A percentile compares a stretch with the other conserved stretches of the same genome.
phyloP scores from a whole-genome alignment of 805 yeast genomes.

The Teunomyces lycoperdinae region DNA sequence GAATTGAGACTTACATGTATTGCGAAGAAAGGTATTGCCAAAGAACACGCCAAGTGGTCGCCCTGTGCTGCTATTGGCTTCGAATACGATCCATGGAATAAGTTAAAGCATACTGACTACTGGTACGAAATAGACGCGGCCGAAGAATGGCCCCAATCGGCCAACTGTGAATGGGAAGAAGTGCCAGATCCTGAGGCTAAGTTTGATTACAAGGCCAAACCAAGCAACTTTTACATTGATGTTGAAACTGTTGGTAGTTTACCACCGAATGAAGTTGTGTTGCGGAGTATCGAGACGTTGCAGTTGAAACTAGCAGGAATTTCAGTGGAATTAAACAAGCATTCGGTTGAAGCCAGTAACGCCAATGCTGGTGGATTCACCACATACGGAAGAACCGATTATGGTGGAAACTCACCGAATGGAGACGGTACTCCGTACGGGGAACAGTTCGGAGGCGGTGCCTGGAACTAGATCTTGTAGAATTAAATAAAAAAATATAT shows the following conservation, averaged over 20 bases:
- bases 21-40: conserved; percentile 95
- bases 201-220: conserved; percentile 81
- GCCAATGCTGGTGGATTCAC: conserved; percentile 48
- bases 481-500: not conserved
- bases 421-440: conserved; percentile 27
- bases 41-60: conserved; percentile 98
- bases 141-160: conserved; percentile 89
- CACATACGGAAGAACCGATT: conserved; percentile 39
- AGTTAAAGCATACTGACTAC: conserved; percentile 88
- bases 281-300: conserved; percentile 77
- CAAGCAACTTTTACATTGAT: conserved; percentile 78
- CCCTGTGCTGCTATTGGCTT: conserved; percentile 95
- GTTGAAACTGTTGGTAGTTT: conserved; percentile 92
- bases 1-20: conserved; percentile 86
- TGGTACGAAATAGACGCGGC: conserved; percentile 93
- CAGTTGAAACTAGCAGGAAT: conserved; percentile 90
- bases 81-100: conserved; percentile 99
- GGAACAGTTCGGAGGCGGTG: conserved; percentile 13
- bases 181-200: conserved; percentile 84
- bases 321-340: conserved; percentile 60
- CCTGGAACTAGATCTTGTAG: conserved; percentile 7
- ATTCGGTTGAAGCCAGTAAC: conserved; percentile 39
- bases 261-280: conserved; percentile 84
- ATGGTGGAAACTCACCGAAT: conserved; percentile 25
- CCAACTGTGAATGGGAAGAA: conserved; percentile 94